These are phyloP conservation scores for Grosmannia penicillata DNA, from an alignment of 2,329 filamentous ascomycete species.

Conservation along the genomic window DNA sequence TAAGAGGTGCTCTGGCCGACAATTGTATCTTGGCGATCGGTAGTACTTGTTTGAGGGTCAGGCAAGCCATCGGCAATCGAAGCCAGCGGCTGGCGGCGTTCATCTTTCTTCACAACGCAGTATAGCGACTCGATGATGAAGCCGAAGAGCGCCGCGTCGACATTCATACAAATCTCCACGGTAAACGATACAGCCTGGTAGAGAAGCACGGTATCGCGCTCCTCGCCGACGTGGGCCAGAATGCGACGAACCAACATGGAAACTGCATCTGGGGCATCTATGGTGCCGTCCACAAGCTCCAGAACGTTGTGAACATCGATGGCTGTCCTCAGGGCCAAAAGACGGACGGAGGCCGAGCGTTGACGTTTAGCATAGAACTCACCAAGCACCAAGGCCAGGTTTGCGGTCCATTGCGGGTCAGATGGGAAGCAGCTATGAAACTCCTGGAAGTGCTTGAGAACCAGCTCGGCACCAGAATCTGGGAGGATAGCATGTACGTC, in stretches of 20 bases:
- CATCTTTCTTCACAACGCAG: constrained; percentile 33
- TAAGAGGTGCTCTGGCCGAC: constrained; percentile 45
- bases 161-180: constrained; percentile 46
- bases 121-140: constrained; percentile 38
- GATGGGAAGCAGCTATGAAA: constrained; percentile 60
- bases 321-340: constrained; percentile 46
- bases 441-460: constrained; percentile 53
- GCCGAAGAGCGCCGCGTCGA: constrained; percentile 42
- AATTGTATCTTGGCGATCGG: constrained; percentile 14
- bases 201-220: constrained; percentile 50
- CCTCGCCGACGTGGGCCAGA: constrained; percentile 43
- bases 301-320: constrained; percentile 44
- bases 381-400: constrained; percentile 43
- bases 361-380: constrained; percentile 48
- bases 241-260: constrained; percentile 45
- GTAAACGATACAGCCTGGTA: constrained; percentile 50
- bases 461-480: constrained; percentile 46
- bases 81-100: constrained; percentile 23
- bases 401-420: constrained; percentile 51
- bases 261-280: constrained; percentile 41
- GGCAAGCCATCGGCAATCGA: background rate
- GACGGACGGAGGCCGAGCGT: constrained; percentile 46
- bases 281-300: constrained; percentile 31
- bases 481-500: constrained; percentile 46
- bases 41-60: constrained; percentile 15